Evolutionary conservation across 129 eudicot species (phyloP).

Genomic region (Deinandra increscens): DNA sequence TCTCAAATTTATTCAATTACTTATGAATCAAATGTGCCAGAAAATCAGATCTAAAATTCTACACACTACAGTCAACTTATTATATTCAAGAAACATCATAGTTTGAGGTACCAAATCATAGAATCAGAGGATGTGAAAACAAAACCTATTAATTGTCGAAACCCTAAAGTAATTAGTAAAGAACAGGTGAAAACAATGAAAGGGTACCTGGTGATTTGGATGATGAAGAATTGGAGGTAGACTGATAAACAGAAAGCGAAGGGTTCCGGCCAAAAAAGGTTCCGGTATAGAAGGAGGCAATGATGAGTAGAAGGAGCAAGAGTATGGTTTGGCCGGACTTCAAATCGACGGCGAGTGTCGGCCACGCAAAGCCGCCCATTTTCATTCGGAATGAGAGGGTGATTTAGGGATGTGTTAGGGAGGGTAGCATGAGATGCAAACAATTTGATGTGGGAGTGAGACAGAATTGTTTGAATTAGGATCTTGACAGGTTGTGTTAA

Average conservation of each 20-base stretch:
- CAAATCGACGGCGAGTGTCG: slow-evolving; percentile 58
- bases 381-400: slow-evolving; percentile 1
- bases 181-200: neutral
- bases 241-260: slow-evolving; percentile 19
- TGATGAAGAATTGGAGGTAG: slow-evolving; percentile 42
- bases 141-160: neutral
- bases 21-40: neutral
- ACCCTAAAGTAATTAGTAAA: slow-evolving; percentile 11
- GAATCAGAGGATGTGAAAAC: neutral
- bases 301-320: slow-evolving; percentile 56
- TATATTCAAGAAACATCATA: neutral
- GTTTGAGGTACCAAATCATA: neutral
- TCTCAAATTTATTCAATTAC: neutral
- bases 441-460: neutral
- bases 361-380: slow-evolving; percentile 38
- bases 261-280: slow-evolving; percentile 56
- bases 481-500: neutral
- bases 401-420: neutral
- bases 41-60: slow-evolving; percentile 7
- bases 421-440: neutral
- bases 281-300: slow-evolving; percentile 72
- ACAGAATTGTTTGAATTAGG: neutral
- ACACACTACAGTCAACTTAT: neutral
- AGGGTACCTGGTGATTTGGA: slow-evolving; percentile 36
- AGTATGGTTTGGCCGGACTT: slow-evolving; percentile 56